Base-by-base conservation (phyloP, 352 stramenopile species). In the Pelagophyceae sp. region DNA sequence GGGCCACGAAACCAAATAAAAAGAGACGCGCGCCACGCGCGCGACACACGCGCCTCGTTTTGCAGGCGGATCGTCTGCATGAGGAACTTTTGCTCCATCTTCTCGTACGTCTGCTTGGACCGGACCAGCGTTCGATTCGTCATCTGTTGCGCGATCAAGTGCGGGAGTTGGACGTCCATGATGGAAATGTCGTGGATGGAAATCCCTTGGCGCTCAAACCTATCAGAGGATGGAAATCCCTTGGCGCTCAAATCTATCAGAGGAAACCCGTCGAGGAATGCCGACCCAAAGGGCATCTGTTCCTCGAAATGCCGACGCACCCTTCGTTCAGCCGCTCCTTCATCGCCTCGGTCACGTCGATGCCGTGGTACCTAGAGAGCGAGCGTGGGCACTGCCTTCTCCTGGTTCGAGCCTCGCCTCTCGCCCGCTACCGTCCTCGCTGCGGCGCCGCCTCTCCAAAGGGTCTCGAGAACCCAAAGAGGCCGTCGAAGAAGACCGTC, bases 21-120 rank as follows among this genome's bases (percentile, higher is more conserved):
- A n/a, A n/a, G n/a, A n/a, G n/a, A n/a, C n/a, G n/a, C n/a, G n/a
- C n/a, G n/a, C n/a, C n/a, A n/a, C n/a, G n/a, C n/a, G n/a, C n/a
- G n/a, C n/a, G n/a, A n/a, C n/a, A n/a, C n/a, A n/a, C n/a, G n/a
- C n/a, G 87, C 84, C 76, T 85, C 83, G 54, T 88, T 84, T 76
- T 86, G 86, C 80, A 87, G 86, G 38, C 84, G 80, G 72, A 93
- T 80, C 82, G 88, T 83, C 72, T 90, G 85, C 88, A 92, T 90
- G 81, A 88, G 86, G 72, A 80, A 87, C 78, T 91, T 85, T 72
- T 90, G 88, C 80, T 92, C 89, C 88, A 92, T 91, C 54, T 86
- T 89, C 74, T 91, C 84, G 79, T 90, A 84, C 71, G 88, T 87
- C 81, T 90, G 87, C 33, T 87, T 79, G 67, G 84, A 89, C 72